Evolutionary conservation across 495 filamentous ascomycete species (phyloP).

Genomic region (Aspergillus baeticus): DNA sequence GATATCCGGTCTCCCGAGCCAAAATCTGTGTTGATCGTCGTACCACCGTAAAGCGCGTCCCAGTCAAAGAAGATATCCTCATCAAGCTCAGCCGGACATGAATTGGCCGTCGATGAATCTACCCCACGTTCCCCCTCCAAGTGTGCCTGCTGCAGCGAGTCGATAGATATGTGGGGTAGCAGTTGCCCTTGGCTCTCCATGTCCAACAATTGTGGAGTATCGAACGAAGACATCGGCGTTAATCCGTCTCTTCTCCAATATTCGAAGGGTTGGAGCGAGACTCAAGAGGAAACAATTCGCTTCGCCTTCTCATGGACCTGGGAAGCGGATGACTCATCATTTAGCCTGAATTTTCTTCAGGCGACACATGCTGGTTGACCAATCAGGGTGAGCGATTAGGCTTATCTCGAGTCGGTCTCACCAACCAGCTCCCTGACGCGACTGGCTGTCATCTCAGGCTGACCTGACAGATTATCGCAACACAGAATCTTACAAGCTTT

Average conservation of each 20-base stretch:
- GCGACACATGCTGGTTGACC: neutral
- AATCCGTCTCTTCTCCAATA: too few relatives aligned
- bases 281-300: neutral
- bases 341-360: neutral
- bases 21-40: neutral
- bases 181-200: neutral
- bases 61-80: slow-evolving; percentile 14
- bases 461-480: too few relatives aligned
- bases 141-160: neutral
- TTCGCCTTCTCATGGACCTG: neutral
- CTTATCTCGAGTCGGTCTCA: neutral
- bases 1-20: neutral
- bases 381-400: neutral
- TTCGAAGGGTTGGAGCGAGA: too few relatives aligned
- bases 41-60: slow-evolving; percentile 7
- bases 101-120: neutral
- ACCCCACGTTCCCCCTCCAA: slow-evolving; percentile 2
- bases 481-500: too few relatives aligned
- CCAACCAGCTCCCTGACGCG: neutral
- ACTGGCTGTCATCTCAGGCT: too few relatives aligned
- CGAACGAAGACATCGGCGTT: too few relatives aligned
- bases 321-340: slow-evolving; percentile 1
- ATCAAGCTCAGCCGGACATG: neutral
- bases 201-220: neutral
- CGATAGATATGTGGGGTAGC: neutral